Conservation (phyloP, 2,329 filamentous ascomycete species). For the Chalaropsis thielavioides region DNA sequence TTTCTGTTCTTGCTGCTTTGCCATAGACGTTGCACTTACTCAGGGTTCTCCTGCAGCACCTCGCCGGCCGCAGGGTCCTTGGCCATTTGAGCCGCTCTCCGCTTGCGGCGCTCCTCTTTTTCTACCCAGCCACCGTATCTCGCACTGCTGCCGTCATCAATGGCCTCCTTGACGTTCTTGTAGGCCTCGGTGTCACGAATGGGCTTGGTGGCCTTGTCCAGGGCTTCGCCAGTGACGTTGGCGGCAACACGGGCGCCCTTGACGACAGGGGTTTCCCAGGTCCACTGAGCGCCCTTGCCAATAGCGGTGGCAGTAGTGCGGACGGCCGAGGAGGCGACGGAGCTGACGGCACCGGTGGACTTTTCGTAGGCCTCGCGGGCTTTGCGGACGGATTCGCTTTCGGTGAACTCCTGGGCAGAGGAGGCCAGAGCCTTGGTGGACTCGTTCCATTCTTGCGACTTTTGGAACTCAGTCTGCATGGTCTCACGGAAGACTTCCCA, state of each 20-base stretch:
- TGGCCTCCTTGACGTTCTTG: slow-evolving; percentile 87
- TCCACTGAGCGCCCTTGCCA: slow-evolving; percentile 86
- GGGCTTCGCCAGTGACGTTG: slow-evolving; percentile 66
- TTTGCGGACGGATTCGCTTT: slow-evolving; percentile 79
- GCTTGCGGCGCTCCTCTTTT: slow-evolving; percentile 79
- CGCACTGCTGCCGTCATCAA: slow-evolving; percentile 92
- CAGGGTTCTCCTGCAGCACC: slow-evolving; percentile 64
- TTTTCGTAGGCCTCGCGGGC: slow-evolving; percentile 77
- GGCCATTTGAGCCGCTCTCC: slow-evolving; percentile 59
- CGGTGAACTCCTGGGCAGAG: slow-evolving; percentile 77
- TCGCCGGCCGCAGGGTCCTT: slow-evolving; percentile 35
- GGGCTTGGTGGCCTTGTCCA: slow-evolving; percentile 90
- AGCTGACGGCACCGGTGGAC: slow-evolving; percentile 68
- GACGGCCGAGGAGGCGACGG: slow-evolving; percentile 63
- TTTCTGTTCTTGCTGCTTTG: too few species aligned
- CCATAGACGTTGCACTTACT: slow-evolving; percentile 44
- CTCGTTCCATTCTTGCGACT: slow-evolving; percentile 98
- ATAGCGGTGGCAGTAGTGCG: slow-evolving; percentile 77
- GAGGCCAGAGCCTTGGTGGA: slow-evolving; percentile 89
- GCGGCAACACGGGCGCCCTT: slow-evolving; percentile 82
- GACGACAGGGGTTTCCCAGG: slow-evolving; percentile 88
- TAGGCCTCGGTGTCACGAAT: slow-evolving; percentile 89
- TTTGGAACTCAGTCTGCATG: slow-evolving; percentile 84
- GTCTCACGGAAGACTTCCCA: slow-evolving; percentile 99
- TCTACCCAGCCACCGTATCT: slow-evolving; percentile 94